Evolutionary conservation across 176 grass and related monocot genomes (phyloP).

Genomic region (Echinochloa phyllopogon): DNA sequence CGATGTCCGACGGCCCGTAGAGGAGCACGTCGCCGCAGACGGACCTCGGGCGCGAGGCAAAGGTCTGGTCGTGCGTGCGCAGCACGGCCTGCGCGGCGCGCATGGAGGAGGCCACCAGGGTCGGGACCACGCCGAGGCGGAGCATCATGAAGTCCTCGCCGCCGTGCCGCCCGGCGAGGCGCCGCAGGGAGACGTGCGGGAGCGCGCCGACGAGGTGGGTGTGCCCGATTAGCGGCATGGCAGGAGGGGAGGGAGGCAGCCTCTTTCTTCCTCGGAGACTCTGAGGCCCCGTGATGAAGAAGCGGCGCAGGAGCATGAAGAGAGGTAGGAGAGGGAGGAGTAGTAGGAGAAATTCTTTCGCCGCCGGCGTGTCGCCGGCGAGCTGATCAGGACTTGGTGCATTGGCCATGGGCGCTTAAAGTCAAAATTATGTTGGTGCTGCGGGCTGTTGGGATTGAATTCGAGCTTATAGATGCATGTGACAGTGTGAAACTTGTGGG

Average conservation of each 20-base stretch:
- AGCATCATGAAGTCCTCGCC: slow-evolving; percentile 39
- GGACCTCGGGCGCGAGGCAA: slow-evolving; percentile 44
- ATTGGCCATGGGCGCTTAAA: neutral
- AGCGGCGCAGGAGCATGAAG: neutral
- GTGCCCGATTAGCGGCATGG: slow-evolving; percentile 40
- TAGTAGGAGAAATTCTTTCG: neutral
- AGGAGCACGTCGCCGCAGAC: slow-evolving; percentile 1
- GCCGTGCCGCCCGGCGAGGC: slow-evolving; percentile 27
- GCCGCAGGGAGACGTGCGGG: slow-evolving; percentile 30
- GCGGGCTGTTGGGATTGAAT: neutral
- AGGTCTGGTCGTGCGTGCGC: slow-evolving; percentile 42
- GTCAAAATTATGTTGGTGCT: neutral
- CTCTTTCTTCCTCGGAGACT: neutral
- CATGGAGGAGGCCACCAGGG: slow-evolving; percentile 41
- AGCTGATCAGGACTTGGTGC: neutral
- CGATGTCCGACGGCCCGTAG: slow-evolving; percentile 38
- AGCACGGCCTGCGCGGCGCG: slow-evolving; percentile 39
- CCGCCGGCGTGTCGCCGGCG: neutral
- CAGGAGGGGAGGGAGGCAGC: slow-evolving; percentile 38
- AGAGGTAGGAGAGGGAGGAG: neutral
- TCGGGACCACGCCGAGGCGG: slow-evolving; percentile 45
- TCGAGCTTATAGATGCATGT: no score
- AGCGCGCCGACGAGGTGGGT: slow-evolving; percentile 45
- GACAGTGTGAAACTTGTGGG: no score
- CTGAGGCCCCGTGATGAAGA: neutral